Conservation (phyloP, 768 basidiomycete genomes). For the Leucogyrophana mollusca region DNA sequence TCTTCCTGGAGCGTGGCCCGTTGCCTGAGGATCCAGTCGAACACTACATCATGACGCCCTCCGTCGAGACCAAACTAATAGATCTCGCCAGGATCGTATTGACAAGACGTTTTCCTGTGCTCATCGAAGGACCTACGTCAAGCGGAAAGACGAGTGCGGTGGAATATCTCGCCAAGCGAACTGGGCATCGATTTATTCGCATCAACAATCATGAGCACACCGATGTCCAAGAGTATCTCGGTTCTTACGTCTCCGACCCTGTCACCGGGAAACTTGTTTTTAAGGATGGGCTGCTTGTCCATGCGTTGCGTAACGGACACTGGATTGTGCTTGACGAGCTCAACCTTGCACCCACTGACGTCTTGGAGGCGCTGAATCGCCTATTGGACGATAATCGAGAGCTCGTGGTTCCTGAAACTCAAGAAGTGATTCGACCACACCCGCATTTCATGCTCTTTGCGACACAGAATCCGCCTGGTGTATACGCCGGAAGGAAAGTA, state of each 20-base stretch:
- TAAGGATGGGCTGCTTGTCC: slow-evolving; percentile 91
- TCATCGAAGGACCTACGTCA: slow-evolving; percentile 98
- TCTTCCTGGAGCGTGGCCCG: slow-evolving; percentile 83
- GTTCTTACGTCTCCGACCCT: slow-evolving; percentile 93
- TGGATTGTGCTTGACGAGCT: slow-evolving; percentile 99
- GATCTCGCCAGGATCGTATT: slow-evolving; percentile 91
- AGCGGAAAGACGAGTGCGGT: slow-evolving; percentile 97
- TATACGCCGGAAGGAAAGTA: slow-evolving; percentile 94
- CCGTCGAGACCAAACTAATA: slow-evolving; percentile 90
- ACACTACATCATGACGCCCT: slow-evolving; percentile 93
- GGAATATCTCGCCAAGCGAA: slow-evolving; percentile 89
- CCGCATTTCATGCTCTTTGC: slow-evolving; percentile 98
- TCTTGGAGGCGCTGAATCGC: slow-evolving; percentile 94
- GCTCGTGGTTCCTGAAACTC: slow-evolving; percentile 91
- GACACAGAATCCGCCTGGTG: slow-evolving; percentile 95
- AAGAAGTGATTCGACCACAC: slow-evolving; percentile 91
- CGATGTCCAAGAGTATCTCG: slow-evolving; percentile 98
- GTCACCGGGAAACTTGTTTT: slow-evolving; percentile 92
- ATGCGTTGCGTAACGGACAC: slow-evolving; percentile 85
- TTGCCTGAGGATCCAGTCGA: slow-evolving; percentile 61
- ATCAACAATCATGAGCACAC: slow-evolving; percentile 99
- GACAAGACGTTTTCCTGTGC: slow-evolving; percentile 86
- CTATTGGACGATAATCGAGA: slow-evolving; percentile 97
- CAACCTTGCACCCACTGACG: slow-evolving; percentile 96
- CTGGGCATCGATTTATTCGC: slow-evolving; percentile 93